Percentiles rank a stretch among this genome's conserved stretches.
Evolutionary conservation across 2,329 filamentous ascomycete genomes (phyloP).

Genomic region (Phialophora verrucosa): DNA sequence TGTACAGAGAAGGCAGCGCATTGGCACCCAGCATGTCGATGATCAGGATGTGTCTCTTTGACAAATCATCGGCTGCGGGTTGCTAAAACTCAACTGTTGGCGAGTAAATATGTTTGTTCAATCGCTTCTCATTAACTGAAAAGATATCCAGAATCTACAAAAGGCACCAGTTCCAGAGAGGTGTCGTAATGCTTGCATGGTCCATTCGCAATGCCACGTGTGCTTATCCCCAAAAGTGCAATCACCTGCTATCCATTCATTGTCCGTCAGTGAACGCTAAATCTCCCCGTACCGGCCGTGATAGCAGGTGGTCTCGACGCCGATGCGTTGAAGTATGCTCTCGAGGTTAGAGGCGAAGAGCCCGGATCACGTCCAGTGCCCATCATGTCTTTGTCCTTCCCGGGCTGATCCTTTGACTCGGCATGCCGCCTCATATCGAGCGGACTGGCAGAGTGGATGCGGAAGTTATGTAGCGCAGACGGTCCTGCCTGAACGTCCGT

Average conservation of each 20-base stretch:
- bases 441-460: conserved; percentile 33
- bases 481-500: conserved; percentile 26
- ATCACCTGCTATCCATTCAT: background rate
- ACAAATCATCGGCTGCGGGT: too few species aligned
- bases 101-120: background rate
- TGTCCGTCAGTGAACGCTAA: conserved; percentile 39
- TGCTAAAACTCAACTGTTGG: background rate
- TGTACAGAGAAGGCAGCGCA: too few species aligned
- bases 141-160: conserved; percentile 8
- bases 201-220: background rate
- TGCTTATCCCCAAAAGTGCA: background rate
- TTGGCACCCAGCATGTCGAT: too few species aligned
- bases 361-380: conserved; percentile 21
- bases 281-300: conserved; percentile 38
- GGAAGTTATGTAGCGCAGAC: conserved; percentile 28
- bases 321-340: conserved; percentile 23
- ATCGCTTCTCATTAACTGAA: conserved; percentile 1
- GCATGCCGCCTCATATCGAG: conserved; percentile 36
- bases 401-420: conserved; percentile 13
- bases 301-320: conserved; percentile 27
- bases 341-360: conserved; percentile 32
- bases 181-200: background rate
- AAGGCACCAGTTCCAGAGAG: background rate
- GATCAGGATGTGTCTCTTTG: too few species aligned
- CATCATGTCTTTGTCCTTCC: conserved; percentile 23